These are phyloP conservation scores for Coemansia sp. DNA, from an alignment of 192 early-diverging fungal genomes.

Conservation along the genomic window DNA sequence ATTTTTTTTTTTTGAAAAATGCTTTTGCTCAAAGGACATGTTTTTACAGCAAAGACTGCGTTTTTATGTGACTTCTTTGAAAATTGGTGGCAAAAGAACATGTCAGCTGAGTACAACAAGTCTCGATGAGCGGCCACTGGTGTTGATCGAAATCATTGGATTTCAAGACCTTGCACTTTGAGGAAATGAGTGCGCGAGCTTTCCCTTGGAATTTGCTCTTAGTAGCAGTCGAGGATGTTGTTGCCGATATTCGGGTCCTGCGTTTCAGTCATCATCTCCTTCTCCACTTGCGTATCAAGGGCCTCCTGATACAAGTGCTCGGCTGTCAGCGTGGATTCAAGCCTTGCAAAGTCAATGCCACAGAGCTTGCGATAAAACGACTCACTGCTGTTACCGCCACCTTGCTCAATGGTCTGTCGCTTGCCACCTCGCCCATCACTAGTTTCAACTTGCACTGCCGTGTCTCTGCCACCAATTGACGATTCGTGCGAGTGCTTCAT, in stretches of 20 bases:
- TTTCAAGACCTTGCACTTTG: too few relatives aligned
- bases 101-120: too few relatives aligned
- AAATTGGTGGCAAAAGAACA: not conserved
- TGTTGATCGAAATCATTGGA: too few relatives aligned
- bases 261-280: constrained; percentile 42
- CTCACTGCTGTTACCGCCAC: not conserved
- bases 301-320: constrained; percentile 56
- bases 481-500: constrained; percentile 12
- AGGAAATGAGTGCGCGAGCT: too few relatives aligned
- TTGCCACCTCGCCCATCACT: not conserved
- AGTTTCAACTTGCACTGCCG: not conserved
- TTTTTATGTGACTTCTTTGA: too few relatives aligned
- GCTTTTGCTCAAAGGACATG: too few relatives aligned
- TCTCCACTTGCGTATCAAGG: constrained; percentile 44
- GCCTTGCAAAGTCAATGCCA: constrained; percentile 25
- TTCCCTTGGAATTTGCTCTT: too few relatives aligned
- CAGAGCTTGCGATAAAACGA: constrained; percentile 20
- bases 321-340: constrained; percentile 31
- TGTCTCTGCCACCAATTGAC: not conserved
- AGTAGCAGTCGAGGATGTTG: constrained; percentile 56
- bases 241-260: constrained; percentile 46
- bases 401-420: not conserved
- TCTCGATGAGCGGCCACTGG: too few relatives aligned
- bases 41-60: too few relatives aligned
- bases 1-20: too few relatives aligned